Percentiles rank a stretch among this genome's conserved stretches.
Conservation (phyloP, 345 rosid species). For the Acer campestre region DNA sequence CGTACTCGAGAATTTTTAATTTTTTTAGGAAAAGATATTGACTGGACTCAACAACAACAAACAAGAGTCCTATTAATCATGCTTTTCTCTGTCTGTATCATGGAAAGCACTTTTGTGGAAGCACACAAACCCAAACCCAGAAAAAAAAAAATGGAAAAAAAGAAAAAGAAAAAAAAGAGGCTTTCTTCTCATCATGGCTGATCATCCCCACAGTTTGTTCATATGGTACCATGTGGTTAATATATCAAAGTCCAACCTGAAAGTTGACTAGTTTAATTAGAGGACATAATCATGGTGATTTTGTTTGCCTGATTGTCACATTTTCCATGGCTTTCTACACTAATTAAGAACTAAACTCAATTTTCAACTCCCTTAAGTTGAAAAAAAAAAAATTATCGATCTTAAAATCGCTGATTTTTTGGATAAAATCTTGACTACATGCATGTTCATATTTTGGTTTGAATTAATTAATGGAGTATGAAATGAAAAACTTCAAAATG, state of each 20-base stretch:
- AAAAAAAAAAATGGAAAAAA: neutral
- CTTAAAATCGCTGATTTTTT: neutral
- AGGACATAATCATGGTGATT: conserved; percentile 18
- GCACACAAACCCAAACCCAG: neutral
- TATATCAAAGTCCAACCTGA: conserved; percentile 24
- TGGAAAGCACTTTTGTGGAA: neutral
- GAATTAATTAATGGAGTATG: too few species aligned
- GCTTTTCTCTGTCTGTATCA: neutral
- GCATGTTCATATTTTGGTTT: neutral
- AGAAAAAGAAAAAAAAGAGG: neutral
- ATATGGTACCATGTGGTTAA: conserved; percentile 23
- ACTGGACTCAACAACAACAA: conserved; percentile 11
- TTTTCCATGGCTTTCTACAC: neutral
- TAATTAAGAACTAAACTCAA: too few species aligned
- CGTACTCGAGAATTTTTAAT: too few species aligned
- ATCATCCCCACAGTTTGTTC: conserved; percentile 21
- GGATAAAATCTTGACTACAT: neutral
- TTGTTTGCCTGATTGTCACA: conserved; percentile 1
- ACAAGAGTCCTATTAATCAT: neutral
- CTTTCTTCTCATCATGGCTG: neutral
- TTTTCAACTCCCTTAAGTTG: neutral
- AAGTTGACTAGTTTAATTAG: neutral
- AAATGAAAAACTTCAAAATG: neutral
- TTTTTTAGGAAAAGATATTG: neutral
- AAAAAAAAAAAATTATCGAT: neutral